Conservation (phyloP, 2,329 filamentous ascomycete genomes). For the Cercospora sp. region DNA sequence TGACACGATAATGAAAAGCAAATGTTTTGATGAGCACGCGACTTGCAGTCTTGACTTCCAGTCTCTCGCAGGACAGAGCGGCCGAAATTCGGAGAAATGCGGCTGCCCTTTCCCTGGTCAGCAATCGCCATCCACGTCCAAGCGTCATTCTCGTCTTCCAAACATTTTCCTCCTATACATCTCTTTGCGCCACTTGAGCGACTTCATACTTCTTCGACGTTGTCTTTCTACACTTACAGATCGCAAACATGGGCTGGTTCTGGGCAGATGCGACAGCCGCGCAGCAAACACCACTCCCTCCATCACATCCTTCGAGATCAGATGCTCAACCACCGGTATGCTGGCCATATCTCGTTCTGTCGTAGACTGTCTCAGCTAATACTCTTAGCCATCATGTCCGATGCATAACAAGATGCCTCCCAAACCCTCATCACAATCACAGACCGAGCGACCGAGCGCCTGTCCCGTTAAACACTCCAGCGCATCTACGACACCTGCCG, state of each 20-base stretch:
- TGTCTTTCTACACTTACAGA: background rate
- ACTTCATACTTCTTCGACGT: background rate
- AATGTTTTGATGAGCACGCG: background rate
- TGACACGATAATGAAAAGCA: slow-evolving; percentile 10
- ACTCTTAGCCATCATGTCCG: slow-evolving; percentile 63
- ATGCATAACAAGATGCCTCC: slow-evolving; percentile 59
- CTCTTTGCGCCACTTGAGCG: background rate
- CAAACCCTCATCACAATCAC: slow-evolving; percentile 33
- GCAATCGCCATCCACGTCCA: slow-evolving; percentile 11
- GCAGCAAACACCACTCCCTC: slow-evolving; percentile 49
- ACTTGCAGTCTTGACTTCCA: background rate
- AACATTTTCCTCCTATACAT: slow-evolving; percentile 12
- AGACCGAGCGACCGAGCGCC: slow-evolving; percentile 46
- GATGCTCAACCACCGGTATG: slow-evolving; percentile 58
- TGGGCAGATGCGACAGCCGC: slow-evolving; percentile 60
- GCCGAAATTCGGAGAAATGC: slow-evolving; percentile 1
- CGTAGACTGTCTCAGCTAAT: slow-evolving; percentile 18
- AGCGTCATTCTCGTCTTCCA: slow-evolving; percentile 12
- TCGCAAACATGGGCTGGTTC: slow-evolving; percentile 64
- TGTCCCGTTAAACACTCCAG: slow-evolving; percentile 52
- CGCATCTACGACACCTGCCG: slow-evolving; percentile 44
- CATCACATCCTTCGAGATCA: slow-evolving; percentile 41
- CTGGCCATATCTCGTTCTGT: background rate
- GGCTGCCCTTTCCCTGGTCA: background rate
- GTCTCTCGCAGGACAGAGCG: background rate